Evolutionary conservation across 2,329 filamentous ascomycete species (phyloP).

Genomic region (Alternaria angustiovoidea): DNA sequence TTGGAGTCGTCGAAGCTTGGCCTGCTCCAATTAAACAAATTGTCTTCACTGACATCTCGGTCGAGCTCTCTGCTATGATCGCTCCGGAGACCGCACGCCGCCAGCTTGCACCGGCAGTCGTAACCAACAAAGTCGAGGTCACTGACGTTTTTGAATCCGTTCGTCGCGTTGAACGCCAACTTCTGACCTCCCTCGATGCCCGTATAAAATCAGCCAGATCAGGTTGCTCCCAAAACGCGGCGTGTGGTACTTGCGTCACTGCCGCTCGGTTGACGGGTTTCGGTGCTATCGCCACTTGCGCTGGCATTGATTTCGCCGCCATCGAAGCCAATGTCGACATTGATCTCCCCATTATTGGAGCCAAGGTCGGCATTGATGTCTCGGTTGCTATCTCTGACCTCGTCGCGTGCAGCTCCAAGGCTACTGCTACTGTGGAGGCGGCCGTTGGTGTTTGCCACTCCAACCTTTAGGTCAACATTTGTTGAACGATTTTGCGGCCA

Average conservation of each 20-base stretch:
- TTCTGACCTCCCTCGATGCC: background rate
- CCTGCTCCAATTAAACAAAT: background rate
- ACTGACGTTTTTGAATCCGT: background rate
- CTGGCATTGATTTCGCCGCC: background rate
- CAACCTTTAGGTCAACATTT: background rate
- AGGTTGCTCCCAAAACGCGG: background rate
- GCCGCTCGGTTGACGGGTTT: background rate
- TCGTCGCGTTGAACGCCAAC: background rate
- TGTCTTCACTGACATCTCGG: background rate
- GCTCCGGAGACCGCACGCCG: background rate
- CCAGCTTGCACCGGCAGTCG: background rate
- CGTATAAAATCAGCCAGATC: background rate
- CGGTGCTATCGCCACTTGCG: background rate
- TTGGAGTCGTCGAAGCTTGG: background rate
- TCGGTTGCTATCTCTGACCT: background rate
- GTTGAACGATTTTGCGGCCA: background rate
- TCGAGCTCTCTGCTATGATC: background rate
- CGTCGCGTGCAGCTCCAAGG: background rate
- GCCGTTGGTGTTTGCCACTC: slow-evolving; percentile 1
- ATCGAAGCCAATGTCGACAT: background rate
- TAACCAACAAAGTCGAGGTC: background rate
- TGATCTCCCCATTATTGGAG: background rate
- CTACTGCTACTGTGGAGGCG: background rate
- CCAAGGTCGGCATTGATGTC: background rate
- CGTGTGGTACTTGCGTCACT: background rate